Conservation (phyloP, 192 early-diverging fungal species). For the Coemansia reversa region DNA sequence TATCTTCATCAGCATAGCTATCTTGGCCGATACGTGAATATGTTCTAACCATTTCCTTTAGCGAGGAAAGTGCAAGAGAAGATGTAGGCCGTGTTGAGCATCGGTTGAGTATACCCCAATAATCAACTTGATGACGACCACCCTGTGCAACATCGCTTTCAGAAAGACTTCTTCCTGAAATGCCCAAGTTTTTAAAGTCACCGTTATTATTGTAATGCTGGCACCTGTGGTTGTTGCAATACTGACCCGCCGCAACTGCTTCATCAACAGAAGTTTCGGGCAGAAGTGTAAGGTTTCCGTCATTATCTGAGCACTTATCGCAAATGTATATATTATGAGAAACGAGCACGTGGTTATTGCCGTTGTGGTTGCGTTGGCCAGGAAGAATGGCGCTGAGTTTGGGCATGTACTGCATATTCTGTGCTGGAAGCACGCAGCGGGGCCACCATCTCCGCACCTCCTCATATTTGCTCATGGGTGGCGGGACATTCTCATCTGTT, state of each 20-base stretch:
- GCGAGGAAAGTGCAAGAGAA: constrained; percentile 36
- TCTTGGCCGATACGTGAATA: neutral
- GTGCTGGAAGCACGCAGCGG: constrained; percentile 35
- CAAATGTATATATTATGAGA: constrained; percentile 3
- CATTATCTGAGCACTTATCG: neutral
- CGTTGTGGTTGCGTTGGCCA: neutral
- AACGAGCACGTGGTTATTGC: neutral
- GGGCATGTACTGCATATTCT: constrained; percentile 54
- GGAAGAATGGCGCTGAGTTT: constrained; percentile 30
- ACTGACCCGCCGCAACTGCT: neutral
- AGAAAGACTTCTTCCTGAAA: constrained; percentile 5
- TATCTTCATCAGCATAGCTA: neutral
- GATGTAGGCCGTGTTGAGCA: constrained; percentile 52
- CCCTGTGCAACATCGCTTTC: neutral
- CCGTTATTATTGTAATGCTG: constrained; percentile 4
- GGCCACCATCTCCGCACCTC: constrained; percentile 45
- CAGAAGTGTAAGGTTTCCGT: neutral
- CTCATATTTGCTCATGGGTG: neutral
- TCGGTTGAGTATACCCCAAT: constrained; percentile 45
- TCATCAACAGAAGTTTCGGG: constrained; percentile 8
- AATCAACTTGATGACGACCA: constrained; percentile 11
- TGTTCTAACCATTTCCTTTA: constrained; percentile 35
- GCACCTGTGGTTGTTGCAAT: constrained; percentile 18
- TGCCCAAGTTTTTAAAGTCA: constrained; percentile 2
- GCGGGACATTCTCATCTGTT: neutral